A percentile compares a stretch with the other conserved stretches of the same genome.
These are phyloP conservation scores for Neocatenulostroma microsporum DNA, from an alignment of 2,329 filamentous ascomycete species.

Conservation along the genomic window DNA sequence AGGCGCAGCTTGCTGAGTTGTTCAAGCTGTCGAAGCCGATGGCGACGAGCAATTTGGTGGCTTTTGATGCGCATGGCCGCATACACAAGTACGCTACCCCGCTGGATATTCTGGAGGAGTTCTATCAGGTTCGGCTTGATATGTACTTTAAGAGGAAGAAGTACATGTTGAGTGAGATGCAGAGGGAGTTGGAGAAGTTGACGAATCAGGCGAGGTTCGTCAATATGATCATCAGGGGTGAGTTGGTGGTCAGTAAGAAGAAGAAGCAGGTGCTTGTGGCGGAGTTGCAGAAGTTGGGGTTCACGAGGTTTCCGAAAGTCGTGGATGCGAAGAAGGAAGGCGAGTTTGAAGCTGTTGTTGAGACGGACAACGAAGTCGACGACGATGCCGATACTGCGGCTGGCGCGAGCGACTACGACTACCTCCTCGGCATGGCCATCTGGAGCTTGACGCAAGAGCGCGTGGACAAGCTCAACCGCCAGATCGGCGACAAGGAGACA, in stretches of 20 bases:
- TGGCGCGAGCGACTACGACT: conserved; percentile 75
- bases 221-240: conserved; percentile 86
- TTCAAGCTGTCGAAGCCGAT: conserved; percentile 90
- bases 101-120: conserved; percentile 93
- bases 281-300: conserved; percentile 76
- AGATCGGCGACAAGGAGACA: conserved; percentile 79
- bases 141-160: conserved; percentile 81
- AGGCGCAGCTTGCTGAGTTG: conserved; percentile 75
- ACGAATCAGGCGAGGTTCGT: conserved; percentile 92
- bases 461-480: conserved; percentile 74
- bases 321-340: conserved; percentile 60
- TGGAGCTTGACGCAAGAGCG: conserved; percentile 94
- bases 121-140: conserved; percentile 69
- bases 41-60: conserved; percentile 85
- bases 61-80: conserved; percentile 80
- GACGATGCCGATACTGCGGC: conserved; percentile 53
- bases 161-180: conserved; percentile 52
- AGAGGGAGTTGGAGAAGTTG: conserved; percentile 62
- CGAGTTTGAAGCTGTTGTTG: conserved; percentile 54
- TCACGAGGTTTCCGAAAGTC: conserved; percentile 79
- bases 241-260: conserved; percentile 84
- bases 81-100: conserved; percentile 90
- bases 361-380: conserved; percentile 54
- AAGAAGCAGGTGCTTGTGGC: conserved; percentile 76
- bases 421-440: conserved; percentile 91